These are phyloP conservation scores for Murraya koenigii DNA, from an alignment of 345 rosid species.

Conservation along the genomic window DNA sequence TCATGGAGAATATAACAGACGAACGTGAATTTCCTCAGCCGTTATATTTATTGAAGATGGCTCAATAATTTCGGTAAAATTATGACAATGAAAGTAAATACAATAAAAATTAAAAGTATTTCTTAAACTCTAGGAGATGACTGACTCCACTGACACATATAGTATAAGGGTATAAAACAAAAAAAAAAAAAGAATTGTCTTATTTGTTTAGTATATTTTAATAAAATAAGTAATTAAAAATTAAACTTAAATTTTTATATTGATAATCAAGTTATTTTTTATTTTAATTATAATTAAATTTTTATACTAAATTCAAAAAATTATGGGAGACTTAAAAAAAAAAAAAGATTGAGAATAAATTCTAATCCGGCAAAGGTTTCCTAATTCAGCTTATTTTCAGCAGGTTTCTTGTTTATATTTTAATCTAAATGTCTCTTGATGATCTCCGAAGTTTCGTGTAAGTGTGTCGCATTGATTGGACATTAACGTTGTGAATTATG, in stretches of 20 bases:
- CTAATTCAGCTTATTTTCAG: background rate
- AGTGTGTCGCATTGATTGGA: background rate
- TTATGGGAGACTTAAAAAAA: too few relatives aligned
- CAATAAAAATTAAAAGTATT: background rate
- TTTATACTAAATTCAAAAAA: too few relatives aligned
- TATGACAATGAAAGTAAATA: background rate
- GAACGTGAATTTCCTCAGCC: background rate
- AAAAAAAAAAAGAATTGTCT: too few relatives aligned
- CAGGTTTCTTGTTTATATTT: background rate
- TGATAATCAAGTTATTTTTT: too few relatives aligned
- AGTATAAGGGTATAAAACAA: too few relatives aligned
- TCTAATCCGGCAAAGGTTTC: too few relatives aligned
- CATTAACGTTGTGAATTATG: background rate
- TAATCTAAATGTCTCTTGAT: background rate
- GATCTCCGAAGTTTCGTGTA: background rate
- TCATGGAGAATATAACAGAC: background rate
- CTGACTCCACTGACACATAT: background rate
- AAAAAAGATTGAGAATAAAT: too few relatives aligned
- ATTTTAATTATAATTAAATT: too few relatives aligned
- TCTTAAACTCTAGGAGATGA: background rate
- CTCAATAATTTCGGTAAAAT: background rate
- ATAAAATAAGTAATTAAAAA: too few relatives aligned
- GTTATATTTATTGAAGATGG: background rate
- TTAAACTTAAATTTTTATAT: too few relatives aligned
- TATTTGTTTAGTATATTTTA: too few relatives aligned